Evolutionary conservation across 306 rosid species (phyloP), one percentile per base, ranked within the genome.

Genomic region (Prunus mume): DNA sequence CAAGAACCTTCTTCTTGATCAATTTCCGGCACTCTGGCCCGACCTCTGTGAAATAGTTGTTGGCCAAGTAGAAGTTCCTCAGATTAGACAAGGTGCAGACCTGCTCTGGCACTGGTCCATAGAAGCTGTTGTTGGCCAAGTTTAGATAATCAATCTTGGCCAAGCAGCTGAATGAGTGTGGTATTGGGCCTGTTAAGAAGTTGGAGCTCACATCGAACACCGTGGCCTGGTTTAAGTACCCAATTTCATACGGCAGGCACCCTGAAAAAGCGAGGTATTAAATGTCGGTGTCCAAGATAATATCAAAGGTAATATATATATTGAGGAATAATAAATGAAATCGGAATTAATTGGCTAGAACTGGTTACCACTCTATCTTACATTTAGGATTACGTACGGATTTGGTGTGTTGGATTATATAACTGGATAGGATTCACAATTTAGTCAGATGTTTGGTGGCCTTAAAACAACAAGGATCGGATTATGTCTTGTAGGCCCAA

Each of bases 201-300:
- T 92, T 94, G 0, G 0, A 0, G 70, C 97, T 88, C 11, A 75
- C 93, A 28, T 94, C 98, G 60, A 94, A 90, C 24, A 91, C 78
- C 0, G 68, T 76, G 0, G 88, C 87, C 0, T 83, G 78, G 2
- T 78, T 75, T 0, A 94, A 84, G n/a, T 12, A 30, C 11, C 98
- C 98, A 1, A 91, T 90, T 69, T 91, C 91, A 47, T 38, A 77
- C 0, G 98, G 98, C 69, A 94, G 55, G 66, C 97, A 94, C 0
- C 98, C 97, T 3, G 77, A 62, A 20, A 62, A 20, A 87, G 76
- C 0, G 12, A 71, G 28, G 9, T 19, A 54, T 54, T 11, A 28
- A n/a, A 27, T 3, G 15, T 2, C 28, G 3, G 5, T 28, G 22
- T 69, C 6, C 9, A 18, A 57, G 30, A 57, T 22, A 57, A 10